Percentiles rank a stretch among this genome's conserved stretches.
These are phyloP conservation scores for Kodamaea kaohsiungensis DNA, from an alignment of 805 yeast genomes.

Conservation along the genomic window DNA sequence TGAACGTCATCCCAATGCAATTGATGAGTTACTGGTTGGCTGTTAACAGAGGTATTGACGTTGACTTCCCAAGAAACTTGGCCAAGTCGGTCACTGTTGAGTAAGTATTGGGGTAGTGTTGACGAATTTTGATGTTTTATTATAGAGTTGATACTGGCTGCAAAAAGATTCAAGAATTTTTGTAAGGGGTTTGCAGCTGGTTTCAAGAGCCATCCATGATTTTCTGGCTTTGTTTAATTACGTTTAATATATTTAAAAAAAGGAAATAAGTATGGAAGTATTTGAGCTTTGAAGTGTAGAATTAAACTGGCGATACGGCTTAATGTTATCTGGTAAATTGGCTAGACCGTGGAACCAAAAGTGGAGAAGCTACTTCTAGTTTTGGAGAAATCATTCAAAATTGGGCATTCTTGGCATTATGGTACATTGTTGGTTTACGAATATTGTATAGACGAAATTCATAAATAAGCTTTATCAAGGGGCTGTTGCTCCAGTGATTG, in stretches of 20 bases:
- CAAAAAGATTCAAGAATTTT: neutral
- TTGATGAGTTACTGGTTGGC: slow-evolving; percentile 97
- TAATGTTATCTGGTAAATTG: neutral
- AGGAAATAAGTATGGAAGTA: neutral
- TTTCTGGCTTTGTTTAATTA: neutral
- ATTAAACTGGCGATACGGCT: neutral
- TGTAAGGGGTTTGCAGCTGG: neutral
- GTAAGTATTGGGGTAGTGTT: slow-evolving; percentile 31
- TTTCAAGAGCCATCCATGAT: neutral
- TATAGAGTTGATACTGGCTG: slow-evolving; percentile 3
- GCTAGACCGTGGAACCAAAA: too few species aligned
- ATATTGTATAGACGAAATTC: neutral
- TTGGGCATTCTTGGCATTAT: neutral
- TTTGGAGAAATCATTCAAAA: neutral
- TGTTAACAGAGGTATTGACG: slow-evolving; percentile 90
- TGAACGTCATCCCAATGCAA: slow-evolving; percentile 93
- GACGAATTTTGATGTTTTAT: slow-evolving; percentile 2
- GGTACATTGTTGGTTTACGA: neutral
- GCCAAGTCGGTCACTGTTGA: slow-evolving; percentile 99
- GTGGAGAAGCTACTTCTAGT: neutral
- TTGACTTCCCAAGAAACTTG: slow-evolving; percentile 97
- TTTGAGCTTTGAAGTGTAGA: neutral
- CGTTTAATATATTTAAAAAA: slow-evolving; percentile 4
- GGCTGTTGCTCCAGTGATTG: neutral
- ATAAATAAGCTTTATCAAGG: neutral